These are phyloP conservation scores for Salvia splendens DNA, from an alignment of 257 asterid species.

Conservation along the genomic window DNA sequence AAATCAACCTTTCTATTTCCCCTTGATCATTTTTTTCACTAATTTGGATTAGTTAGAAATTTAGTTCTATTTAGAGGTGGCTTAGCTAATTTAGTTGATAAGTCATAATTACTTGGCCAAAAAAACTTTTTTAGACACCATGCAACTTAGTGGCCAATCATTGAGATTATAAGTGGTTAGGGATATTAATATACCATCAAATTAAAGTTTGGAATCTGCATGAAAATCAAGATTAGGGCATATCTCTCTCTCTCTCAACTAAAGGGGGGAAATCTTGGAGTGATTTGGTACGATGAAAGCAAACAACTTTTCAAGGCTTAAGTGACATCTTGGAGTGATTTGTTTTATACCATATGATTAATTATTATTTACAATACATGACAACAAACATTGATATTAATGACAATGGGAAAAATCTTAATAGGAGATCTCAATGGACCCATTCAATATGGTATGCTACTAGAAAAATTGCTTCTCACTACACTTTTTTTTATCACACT, in stretches of 20 bases:
- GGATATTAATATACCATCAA: conserved; percentile 26
- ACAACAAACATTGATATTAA: conserved; percentile 25
- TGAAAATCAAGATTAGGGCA: conserved; percentile 34
- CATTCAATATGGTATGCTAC: not conserved
- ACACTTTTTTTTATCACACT: too few species aligned
- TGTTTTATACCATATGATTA: conserved; percentile 29
- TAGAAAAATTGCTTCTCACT: too few species aligned
- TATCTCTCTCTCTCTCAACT: conserved; percentile 18
- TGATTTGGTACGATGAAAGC: conserved; percentile 36
- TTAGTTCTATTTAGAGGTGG: not conserved
- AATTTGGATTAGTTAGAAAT: not conserved
- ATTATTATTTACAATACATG: conserved; percentile 30
- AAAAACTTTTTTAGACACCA: conserved; percentile 29
- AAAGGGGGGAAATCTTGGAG: conserved; percentile 26
- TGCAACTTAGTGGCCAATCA: conserved; percentile 60
- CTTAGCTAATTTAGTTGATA: not conserved
- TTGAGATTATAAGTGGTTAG: conserved; percentile 45
- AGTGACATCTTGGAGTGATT: not conserved
- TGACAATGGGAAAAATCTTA: conserved; percentile 6
- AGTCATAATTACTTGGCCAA: not conserved
- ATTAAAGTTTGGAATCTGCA: conserved; percentile 33
- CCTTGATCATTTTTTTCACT: not conserved
- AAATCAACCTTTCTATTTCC: conserved; percentile 33
- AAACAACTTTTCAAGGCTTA: conserved; percentile 24
- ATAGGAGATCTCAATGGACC: conserved; percentile 9